Evolutionary conservation across 2,329 filamentous ascomycete genomes (phyloP).

Genomic region (Paracorniculantispora psalliotae): DNA sequence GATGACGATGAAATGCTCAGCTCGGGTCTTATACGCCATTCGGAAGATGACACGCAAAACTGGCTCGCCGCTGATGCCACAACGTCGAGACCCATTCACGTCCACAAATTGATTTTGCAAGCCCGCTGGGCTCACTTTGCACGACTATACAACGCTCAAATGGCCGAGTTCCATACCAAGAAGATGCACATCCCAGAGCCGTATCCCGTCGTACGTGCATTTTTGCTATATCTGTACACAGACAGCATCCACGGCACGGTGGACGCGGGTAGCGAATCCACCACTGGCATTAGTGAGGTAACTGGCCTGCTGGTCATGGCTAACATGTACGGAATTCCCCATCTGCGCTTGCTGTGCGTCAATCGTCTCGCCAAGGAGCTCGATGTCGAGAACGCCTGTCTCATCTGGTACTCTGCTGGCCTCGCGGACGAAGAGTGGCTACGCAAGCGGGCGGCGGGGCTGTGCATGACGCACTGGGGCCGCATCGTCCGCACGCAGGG

Average conservation of each 20-base stretch:
- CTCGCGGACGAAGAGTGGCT: conserved; percentile 92
- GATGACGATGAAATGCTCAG: conserved; percentile 61
- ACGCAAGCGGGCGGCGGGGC: conserved; percentile 77
- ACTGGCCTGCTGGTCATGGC: conserved; percentile 95
- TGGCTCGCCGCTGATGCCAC: conserved; percentile 58
- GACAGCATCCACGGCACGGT: conserved; percentile 68
- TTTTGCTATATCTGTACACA: conserved; percentile 94
- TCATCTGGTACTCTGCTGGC: conserved; percentile 91
- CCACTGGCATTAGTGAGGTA: conserved; percentile 75
- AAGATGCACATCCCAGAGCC: conserved; percentile 98
- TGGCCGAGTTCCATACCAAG: conserved; percentile 95
- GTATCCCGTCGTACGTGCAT: conserved; percentile 88
- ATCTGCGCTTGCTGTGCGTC: conserved; percentile 83
- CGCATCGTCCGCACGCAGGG: conserved; percentile 84
- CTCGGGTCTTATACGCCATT: conserved; percentile 43
- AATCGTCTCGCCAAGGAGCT: conserved; percentile 86
- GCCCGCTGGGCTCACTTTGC: conserved; percentile 96
- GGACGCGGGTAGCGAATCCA: conserved; percentile 60
- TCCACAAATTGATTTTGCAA: conserved; percentile 90
- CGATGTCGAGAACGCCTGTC: conserved; percentile 89
- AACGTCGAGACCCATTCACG: conserved; percentile 81
- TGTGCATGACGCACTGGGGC: conserved; percentile 93
- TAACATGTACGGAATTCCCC: conserved; percentile 95
- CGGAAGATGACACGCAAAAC: conserved; percentile 40
- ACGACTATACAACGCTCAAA: conserved; percentile 84